Evolutionary conservation across 345 rosid species (phyloP).

Genomic region (Isatis tinctoria): DNA sequence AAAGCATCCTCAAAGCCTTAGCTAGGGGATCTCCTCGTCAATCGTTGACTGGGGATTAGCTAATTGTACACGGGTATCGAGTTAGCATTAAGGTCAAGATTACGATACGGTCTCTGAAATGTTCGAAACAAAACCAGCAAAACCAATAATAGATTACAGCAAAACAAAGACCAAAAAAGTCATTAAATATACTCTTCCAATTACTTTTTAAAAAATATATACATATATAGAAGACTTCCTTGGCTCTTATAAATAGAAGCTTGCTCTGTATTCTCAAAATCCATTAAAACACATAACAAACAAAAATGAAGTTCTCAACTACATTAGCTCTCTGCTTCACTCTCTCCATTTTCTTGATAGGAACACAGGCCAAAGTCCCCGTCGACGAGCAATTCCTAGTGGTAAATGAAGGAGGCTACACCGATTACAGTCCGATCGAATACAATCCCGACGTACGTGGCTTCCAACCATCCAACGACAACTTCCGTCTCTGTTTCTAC

Average conservation of each 20-base stretch:
- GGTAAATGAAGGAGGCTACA: slow-evolving; percentile 30
- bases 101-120: background rate
- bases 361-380: slow-evolving; percentile 25
- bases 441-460: slow-evolving; percentile 33
- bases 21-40: background rate
- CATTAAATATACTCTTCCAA: background rate
- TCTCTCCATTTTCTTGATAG: slow-evolving; percentile 6
- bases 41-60: background rate
- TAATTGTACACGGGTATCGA: background rate
- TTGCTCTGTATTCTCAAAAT: background rate
- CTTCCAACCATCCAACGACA: slow-evolving; percentile 17
- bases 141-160: background rate
- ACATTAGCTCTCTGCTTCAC: slow-evolving; percentile 4
- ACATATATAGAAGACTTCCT: background rate
- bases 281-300: background rate
- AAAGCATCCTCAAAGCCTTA: background rate
- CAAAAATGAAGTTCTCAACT: slow-evolving; percentile 6
- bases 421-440: slow-evolving; percentile 28
- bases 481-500: slow-evolving; percentile 58
- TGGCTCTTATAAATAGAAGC: slow-evolving; percentile 7
- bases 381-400: slow-evolving; percentile 14
- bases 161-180: slow-evolving; percentile 15
- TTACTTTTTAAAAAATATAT: no score
- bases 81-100: background rate
- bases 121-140: background rate